Percentiles rank a stretch among this genome's conserved stretches.
Conservation (phyloP, 805 yeast species). For the Saccharomycopsis fermentans region DNA sequence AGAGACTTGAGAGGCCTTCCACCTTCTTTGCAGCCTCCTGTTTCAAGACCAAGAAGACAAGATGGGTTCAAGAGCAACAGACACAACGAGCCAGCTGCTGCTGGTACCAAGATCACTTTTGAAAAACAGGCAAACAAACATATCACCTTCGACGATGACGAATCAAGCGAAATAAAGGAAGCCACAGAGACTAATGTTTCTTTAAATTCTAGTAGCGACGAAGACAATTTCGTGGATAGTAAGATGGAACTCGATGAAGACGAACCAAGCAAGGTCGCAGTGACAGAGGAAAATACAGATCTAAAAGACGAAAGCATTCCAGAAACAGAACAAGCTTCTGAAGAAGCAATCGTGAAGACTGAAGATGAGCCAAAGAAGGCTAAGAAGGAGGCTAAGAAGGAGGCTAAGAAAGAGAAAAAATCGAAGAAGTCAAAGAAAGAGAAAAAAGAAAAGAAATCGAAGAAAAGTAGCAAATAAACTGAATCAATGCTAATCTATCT, state of each 20-base stretch:
- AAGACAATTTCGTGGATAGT: not conserved
- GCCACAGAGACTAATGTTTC: slow-evolving; percentile 1
- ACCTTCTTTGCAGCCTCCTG: slow-evolving; percentile 31
- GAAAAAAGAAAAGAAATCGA: not conserved
- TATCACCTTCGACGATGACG: slow-evolving; percentile 27
- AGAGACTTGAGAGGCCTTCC: slow-evolving; percentile 76
- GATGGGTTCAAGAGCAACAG: slow-evolving; percentile 23
- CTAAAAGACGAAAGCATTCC: slow-evolving; percentile 14
- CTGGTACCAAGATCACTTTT: not conserved
- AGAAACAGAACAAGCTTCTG: slow-evolving; percentile 4
- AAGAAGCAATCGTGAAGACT: not conserved
- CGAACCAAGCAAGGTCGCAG: slow-evolving; percentile 7
- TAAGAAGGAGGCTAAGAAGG: not conserved
- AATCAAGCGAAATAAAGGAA: slow-evolving; percentile 20
- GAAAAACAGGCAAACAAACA: slow-evolving; percentile 20
- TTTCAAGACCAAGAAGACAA: slow-evolving; percentile 20
- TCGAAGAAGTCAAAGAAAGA: slow-evolving; percentile 5
- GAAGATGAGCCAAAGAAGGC: not conserved
- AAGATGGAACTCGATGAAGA: slow-evolving; percentile 17
- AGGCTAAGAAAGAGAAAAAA: slow-evolving; percentile 13
- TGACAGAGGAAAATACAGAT: slow-evolving; percentile 13
- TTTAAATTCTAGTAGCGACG: slow-evolving; percentile 19
- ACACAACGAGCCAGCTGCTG: slow-evolving; percentile 7
- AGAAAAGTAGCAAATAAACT: not conserved
- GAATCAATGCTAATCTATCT: too few species aligned